A percentile compares a stretch with the other conserved stretches of the same genome.
phyloP scores from a whole-genome alignment of 768 basidiomycete species.

The Boletus sensibilis region DNA sequence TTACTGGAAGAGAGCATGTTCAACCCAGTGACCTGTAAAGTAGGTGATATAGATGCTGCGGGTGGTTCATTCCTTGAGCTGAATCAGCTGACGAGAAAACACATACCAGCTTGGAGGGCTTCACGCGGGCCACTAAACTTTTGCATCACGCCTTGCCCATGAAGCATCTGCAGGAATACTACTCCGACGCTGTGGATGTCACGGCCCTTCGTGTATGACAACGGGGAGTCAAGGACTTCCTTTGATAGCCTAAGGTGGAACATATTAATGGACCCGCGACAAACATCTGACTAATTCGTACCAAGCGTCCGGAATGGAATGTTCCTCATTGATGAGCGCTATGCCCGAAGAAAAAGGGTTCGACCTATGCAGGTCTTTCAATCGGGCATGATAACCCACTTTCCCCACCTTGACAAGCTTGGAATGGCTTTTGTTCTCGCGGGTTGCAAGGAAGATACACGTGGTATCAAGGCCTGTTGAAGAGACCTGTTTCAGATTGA shows the following conservation, averaged over 20 bases:
- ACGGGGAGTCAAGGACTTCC: conserved; percentile 75
- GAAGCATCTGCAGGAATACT: conserved; percentile 79
- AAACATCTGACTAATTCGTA: neutral
- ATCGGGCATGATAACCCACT: conserved; percentile 65
- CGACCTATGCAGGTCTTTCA: conserved; percentile 81
- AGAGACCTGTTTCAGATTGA: neutral
- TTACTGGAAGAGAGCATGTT: conserved; percentile 61
- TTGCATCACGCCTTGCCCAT: conserved; percentile 67
- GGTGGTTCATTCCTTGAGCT: neutral
- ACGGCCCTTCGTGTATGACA: conserved; percentile 72
- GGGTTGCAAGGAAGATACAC: conserved; percentile 58
- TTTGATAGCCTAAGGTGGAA: conserved; percentile 57
- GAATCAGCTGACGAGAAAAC: neutral
- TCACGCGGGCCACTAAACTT: conserved; percentile 53
- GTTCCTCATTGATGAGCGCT: conserved; percentile 16
- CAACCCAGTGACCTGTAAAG: conserved; percentile 49
- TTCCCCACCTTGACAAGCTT: conserved; percentile 76
- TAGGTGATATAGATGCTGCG: conserved; percentile 52
- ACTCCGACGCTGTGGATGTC: conserved; percentile 85
- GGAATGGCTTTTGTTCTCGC: conserved; percentile 48
- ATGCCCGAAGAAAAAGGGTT: conserved; percentile 61
- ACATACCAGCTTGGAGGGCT: conserved; percentile 55
- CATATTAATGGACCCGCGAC: neutral
- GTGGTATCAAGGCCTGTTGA: conserved; percentile 53
- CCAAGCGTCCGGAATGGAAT: conserved; percentile 32